Evolutionary conservation across 2,329 filamentous ascomycete genomes (phyloP).

Genomic region (Simplicillium aogashimaense): DNA sequence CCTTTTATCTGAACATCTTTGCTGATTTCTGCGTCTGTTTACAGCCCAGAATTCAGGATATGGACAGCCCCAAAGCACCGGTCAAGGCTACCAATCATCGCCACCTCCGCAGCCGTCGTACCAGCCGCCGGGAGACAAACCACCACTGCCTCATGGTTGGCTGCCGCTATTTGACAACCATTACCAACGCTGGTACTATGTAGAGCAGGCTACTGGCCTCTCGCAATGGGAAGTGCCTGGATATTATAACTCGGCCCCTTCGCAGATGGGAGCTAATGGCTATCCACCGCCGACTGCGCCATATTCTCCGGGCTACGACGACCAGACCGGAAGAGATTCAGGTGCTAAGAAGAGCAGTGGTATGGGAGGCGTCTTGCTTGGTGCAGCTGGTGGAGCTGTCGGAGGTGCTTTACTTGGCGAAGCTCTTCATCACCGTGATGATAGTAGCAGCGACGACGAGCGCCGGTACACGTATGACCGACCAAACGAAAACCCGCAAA

Average conservation of each 20-base stretch:
- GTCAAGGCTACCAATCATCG: slow-evolving; percentile 1
- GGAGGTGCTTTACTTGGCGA: not conserved
- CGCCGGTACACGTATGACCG: not conserved
- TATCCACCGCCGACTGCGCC: no score
- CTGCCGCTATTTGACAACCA: slow-evolving; percentile 51
- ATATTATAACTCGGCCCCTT: slow-evolving; percentile 13
- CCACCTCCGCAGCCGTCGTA: slow-evolving; percentile 13
- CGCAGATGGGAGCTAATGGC: no score
- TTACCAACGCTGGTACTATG: slow-evolving; percentile 54
- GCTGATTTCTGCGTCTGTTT: no score
- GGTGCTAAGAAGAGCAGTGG: slow-evolving; percentile 29
- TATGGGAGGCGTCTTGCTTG: slow-evolving; percentile 40
- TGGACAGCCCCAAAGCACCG: no score
- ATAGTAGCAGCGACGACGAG: slow-evolving; percentile 1
- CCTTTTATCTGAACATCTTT: no score
- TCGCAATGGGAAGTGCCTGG: slow-evolving; percentile 55
- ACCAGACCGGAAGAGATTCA: not conserved
- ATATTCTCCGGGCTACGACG: slow-evolving; percentile 13
- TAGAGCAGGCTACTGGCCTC: slow-evolving; percentile 49
- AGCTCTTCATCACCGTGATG: not conserved
- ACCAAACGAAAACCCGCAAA: no score
- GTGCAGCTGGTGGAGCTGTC: not conserved
- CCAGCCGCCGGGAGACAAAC: slow-evolving; percentile 25
- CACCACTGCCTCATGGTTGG: slow-evolving; percentile 52
- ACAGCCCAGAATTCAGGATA: no score